These are phyloP conservation scores for Apiosordaria backusii DNA, from an alignment of 495 filamentous ascomycete species.

Conservation along the genomic window DNA sequence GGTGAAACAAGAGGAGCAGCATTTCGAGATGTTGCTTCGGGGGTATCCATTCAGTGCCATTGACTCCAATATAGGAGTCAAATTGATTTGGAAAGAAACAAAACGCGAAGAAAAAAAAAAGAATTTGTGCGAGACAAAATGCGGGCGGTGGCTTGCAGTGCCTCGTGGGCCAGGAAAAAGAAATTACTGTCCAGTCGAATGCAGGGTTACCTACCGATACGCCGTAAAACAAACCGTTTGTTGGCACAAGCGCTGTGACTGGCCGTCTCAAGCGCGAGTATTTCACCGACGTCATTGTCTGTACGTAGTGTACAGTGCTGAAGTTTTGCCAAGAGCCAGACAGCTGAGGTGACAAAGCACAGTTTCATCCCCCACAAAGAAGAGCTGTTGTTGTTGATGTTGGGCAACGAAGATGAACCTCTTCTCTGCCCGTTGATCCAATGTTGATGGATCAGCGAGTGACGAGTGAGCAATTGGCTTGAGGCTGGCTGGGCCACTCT, in stretches of 20 bases:
- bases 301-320: neutral
- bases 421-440: neutral
- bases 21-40: neutral
- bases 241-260: conserved; percentile 5
- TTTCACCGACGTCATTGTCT: conserved; percentile 18
- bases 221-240: conserved; percentile 6
- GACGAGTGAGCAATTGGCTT: neutral
- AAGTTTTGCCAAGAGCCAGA: neutral
- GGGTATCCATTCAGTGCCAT: neutral
- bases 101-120: neutral
- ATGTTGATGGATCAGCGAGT: neutral
- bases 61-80: neutral
- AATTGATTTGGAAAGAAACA: neutral
- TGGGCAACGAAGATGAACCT: neutral
- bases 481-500: neutral
- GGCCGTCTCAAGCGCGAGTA: conserved; percentile 15
- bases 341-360: neutral
- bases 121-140: conserved; percentile 5
- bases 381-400: neutral
- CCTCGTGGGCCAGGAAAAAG: neutral
- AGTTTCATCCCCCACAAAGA: neutral
- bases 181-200: neutral
- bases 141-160: neutral
- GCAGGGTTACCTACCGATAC: neutral
- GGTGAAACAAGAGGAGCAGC: neutral